Evolutionary conservation across 108 stramenopile species (phyloP), one percentile per base, ranked within the genome.

Genomic region (Stephanodiscus minutulus): DNA sequence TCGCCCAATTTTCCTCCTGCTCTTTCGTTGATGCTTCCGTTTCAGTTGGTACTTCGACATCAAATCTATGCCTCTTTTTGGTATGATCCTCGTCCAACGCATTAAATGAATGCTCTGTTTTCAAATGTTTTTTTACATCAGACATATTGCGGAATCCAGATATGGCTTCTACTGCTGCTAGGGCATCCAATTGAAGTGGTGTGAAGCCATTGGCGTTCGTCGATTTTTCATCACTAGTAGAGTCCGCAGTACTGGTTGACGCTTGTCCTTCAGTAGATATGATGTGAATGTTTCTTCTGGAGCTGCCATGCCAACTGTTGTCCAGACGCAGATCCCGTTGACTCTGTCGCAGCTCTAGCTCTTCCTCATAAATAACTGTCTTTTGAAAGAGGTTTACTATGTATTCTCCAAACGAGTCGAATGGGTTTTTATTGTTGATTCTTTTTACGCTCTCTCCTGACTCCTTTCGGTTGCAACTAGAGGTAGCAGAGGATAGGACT

Each of bases 131-230:
- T 36, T 71, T 70, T 1, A 78, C 70, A 36, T 78, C 70, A 7
- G 20, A 66, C 10, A 71, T 46, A 1, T 64, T 37, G 8, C 77
- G 70, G 61, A 78, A 78, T 24, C 31, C 61, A 41, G 70, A 66
- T 7, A 78, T 78, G 12, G 77, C 70, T 48, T 78, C 77, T 25
- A 78, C 77, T 1, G 65, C 70, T 20, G 77, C 77, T 24, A 71
- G 22, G 5, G 77, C 77, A 37, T 78, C 65, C 20, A 57, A 64
- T 7, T 54, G 13, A 28, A 35, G 33, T 28, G 57, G 2, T 4
- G 31, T 33, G 2, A 33, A 5, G 31, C 31, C n/a, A 48, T 48
- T 54, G 21, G 20, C 53, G 3, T 54, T 54, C 3, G 1, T 54
- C 18, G 2, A 5, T 10, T 24, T 24, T 1, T 21, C 53, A 56